A percentile compares a stretch with the other conserved stretches of the same genome.
Evolutionary conservation across 2,329 filamentous ascomycete genomes (phyloP).

Genomic region (Paraphoma chrysanthemicola): DNA sequence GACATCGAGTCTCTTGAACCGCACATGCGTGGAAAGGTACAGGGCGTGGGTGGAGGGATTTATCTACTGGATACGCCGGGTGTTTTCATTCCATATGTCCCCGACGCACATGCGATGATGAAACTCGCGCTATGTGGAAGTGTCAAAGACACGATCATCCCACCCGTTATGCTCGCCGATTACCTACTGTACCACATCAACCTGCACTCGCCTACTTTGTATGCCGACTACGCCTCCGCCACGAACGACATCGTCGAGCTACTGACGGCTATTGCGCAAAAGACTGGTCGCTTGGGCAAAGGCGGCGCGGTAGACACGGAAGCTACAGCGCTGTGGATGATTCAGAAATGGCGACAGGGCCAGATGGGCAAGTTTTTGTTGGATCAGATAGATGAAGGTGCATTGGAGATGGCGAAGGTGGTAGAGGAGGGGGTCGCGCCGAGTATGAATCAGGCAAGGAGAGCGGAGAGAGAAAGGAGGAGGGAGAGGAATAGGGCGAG

Average conservation of each 20-base stretch:
- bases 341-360: conserved; percentile 83
- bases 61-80: conserved; percentile 93
- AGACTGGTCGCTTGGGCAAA: conserved; percentile 77
- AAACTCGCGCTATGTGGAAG: conserved; percentile 91
- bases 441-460: conserved; percentile 74
- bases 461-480: conserved; percentile 65
- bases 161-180: conserved; percentile 80
- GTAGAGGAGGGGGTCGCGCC: conserved; percentile 56
- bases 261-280: conserved; percentile 72
- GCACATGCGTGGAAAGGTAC: conserved; percentile 1
- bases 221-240: conserved; percentile 72
- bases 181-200: conserved; percentile 91
- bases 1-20: conserved; percentile 40
- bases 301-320: conserved; percentile 75
- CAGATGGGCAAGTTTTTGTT: conserved; percentile 78
- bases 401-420: conserved; percentile 60
- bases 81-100: conserved; percentile 92
- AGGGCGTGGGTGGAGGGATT: conserved; percentile 62
- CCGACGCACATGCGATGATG: conserved; percentile 85
- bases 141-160: conserved; percentile 87
- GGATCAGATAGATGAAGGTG: conserved; percentile 73
- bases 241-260: conserved; percentile 85
- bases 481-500: conserved; percentile 35
- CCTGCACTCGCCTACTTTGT: conserved; percentile 65
- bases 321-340: conserved; percentile 77